Evolutionary conservation across 192 early-diverging fungal species (phyloP).

Genomic region (Oehlia diaphana): DNA sequence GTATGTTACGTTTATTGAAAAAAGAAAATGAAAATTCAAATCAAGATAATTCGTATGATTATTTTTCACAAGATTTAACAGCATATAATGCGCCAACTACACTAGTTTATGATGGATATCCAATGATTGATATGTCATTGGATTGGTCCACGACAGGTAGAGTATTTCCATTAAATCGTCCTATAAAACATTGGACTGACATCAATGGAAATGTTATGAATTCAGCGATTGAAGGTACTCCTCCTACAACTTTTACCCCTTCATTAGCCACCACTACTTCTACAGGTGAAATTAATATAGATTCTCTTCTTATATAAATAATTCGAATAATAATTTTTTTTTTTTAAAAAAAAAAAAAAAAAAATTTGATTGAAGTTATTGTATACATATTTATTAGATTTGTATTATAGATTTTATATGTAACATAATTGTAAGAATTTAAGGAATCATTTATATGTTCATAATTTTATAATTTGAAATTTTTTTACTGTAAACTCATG

Average conservation of each 20-base stretch:
- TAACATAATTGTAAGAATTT: neutral
- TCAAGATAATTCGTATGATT: neutral
- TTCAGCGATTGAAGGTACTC: neutral
- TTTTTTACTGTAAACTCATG: neutral
- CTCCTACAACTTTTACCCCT: neutral
- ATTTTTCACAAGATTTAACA: slow-evolving; percentile 18
- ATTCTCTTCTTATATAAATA: neutral
- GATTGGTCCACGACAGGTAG: neutral
- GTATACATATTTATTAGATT: neutral
- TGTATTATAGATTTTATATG: neutral
- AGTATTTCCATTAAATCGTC: neutral
- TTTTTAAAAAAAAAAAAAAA: neutral
- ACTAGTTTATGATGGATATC: neutral
- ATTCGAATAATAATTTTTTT: too few species aligned
- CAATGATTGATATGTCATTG: neutral
- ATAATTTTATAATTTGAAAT: neutral
- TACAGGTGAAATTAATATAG: neutral
- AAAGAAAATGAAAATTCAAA: neutral
- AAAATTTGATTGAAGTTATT: neutral
- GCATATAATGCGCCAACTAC: neutral
- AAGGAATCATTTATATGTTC: neutral
- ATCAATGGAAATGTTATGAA: neutral
- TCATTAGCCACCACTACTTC: neutral
- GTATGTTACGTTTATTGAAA: neutral
- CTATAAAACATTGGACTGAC: neutral